Percentiles rank a stretch among this genome's conserved stretches.
These are phyloP conservation scores for Nitzschia inconspicua DNA, from an alignment of 108 stramenopile genomes.

Conservation along the genomic window DNA sequence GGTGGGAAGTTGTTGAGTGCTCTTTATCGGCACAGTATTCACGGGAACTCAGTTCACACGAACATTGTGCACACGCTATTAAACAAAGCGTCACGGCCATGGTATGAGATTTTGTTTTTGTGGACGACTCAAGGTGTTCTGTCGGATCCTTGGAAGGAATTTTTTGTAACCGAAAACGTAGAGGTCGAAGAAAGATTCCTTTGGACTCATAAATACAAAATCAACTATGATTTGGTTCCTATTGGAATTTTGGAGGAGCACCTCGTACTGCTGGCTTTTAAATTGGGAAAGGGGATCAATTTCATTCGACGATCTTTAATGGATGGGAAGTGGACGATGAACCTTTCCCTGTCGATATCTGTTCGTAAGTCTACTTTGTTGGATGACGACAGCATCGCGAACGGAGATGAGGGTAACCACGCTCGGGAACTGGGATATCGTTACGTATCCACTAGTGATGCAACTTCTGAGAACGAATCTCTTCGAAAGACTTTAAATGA, in stretches of 20 bases:
- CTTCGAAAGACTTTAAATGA: slow-evolving; percentile 36
- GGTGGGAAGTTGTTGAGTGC: slow-evolving; percentile 85
- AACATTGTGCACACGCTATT: slow-evolving; percentile 68
- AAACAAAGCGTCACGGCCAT: slow-evolving; percentile 51
- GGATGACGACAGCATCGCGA: slow-evolving; percentile 13
- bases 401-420: slow-evolving; percentile 16
- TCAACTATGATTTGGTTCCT: slow-evolving; percentile 69
- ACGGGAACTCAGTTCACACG: slow-evolving; percentile 74
- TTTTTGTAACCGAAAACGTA: slow-evolving; percentile 58
- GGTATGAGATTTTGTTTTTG: slow-evolving; percentile 61
- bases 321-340: slow-evolving; percentile 68
- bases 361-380: no score
- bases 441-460: slow-evolving; percentile 10
- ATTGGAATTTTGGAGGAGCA: slow-evolving; percentile 61
- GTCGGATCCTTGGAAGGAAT: slow-evolving; percentile 71
- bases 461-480: neutral
- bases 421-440: slow-evolving; percentile 20
- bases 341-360: neutral
- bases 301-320: slow-evolving; percentile 85
- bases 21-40: slow-evolving; percentile 68
- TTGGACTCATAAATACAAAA: slow-evolving; percentile 82
- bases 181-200: slow-evolving; percentile 29
- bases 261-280: slow-evolving; percentile 71
- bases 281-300: slow-evolving; percentile 94
- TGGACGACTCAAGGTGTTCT: slow-evolving; percentile 74